Base-by-base conservation (phyloP, 352 stramenopile species). In the Globisporangium orthogonon region DNA sequence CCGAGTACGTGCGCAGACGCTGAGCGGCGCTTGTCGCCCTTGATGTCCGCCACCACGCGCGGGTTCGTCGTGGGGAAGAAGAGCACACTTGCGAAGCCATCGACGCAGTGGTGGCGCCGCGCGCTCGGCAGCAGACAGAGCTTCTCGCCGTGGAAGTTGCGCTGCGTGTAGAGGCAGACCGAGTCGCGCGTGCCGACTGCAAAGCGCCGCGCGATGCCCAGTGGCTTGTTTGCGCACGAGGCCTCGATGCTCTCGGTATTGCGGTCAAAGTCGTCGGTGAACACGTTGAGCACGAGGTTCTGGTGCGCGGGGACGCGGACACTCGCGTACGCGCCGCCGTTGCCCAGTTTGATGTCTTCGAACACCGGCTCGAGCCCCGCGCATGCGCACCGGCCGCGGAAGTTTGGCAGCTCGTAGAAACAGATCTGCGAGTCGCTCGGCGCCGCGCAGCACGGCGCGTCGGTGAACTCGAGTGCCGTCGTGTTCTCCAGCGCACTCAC, bases 121-220 rank as follows among this genome's bases (percentile, higher is more conserved):
- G 13, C 11, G 17, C 53, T 41, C 9, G 58, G 52, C 37, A 41
- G 39, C 9, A 64, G 30, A n/a, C 58, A 64, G 28, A 64, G 52
- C 53, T 61, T 64, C 58, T 64, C 58, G n/a, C 58, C 58, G 58
- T 64, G 58, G 52, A 64, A 64, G 45, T 55, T 64, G 30, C 46
- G 44, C 17, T 64, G 18, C 17, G 52, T 56, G 58, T 64, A 64
- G 30, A 64, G 35, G 17, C 58, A 64, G 37, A 64, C 52, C 35
- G 58, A 61, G 40, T 60, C 52, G 44, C 58, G 58, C 31, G 23
- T 50, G n/a, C 58, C 58, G 35, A 64, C 45, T 0, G 53, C 31
- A 28, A 64, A 64, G 52, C 58, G 58, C 44, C 58, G 52, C 37
- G 58, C 58, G 33, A 64, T 61, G 45, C 58, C 58, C 15, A 23